Percentiles rank a stretch among this genome's conserved stretches.
phyloP scores from a whole-genome alignment of 768 basidiomycete species.

The Agaricus bisporus region DNA sequence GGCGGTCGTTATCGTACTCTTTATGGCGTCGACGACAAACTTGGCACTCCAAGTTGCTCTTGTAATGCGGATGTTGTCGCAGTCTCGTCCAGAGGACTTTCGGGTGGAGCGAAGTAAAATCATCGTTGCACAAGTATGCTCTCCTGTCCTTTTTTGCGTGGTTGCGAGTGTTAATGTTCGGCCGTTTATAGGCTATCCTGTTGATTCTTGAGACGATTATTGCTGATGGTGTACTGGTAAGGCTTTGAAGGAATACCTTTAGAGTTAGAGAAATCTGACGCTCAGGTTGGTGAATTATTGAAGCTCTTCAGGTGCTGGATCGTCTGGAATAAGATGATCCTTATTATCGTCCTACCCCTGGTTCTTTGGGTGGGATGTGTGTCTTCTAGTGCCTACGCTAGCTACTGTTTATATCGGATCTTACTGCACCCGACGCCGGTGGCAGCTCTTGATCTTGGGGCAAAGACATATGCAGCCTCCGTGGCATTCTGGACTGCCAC shows the following conservation, averaged over 20 bases:
- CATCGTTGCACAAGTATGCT: constrained; percentile 10
- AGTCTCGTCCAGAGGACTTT: background rate
- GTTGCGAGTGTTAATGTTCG: background rate
- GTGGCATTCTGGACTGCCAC: constrained; percentile 15
- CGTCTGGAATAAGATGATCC: constrained; percentile 10
- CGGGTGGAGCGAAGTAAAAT: constrained; percentile 8
- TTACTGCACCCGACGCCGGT: background rate
- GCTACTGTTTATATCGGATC: background rate
- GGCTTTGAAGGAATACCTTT: background rate
- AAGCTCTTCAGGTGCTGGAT: constrained; percentile 18
- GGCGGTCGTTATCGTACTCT: constrained; percentile 9
- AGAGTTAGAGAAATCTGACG: background rate
- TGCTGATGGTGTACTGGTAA: constrained; percentile 13
- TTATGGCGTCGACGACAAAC: constrained; percentile 11
- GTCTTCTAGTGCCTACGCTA: constrained; percentile 1
- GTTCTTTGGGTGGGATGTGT: constrained; percentile 13
- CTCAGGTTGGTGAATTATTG: background rate
- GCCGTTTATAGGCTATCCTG: background rate
- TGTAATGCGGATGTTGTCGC: constrained; percentile 3
- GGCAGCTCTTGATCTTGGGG: background rate
- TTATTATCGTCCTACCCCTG: constrained; percentile 10
- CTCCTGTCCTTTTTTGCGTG: background rate
- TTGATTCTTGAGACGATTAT: constrained; percentile 9
- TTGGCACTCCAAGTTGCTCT: constrained; percentile 13
- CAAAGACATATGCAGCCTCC: background rate